Base-by-base conservation (phyloP, 345 rosid genomes). In the Camelina laxa region DNA sequence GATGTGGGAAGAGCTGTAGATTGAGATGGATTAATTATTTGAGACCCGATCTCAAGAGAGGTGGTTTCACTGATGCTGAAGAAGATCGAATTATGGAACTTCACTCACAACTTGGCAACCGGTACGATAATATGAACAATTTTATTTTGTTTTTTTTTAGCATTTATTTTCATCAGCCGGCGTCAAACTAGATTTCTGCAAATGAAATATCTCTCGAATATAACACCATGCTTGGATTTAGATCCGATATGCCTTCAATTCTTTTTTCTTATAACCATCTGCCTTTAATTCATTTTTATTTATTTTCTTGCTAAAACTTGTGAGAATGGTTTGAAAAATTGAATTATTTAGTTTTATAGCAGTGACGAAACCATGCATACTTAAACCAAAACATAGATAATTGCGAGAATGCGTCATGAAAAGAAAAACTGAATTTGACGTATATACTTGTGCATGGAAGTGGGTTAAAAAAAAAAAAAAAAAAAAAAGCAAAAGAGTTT, bases 1-100 rank as follows among this genome's bases (percentile, higher is more conserved):
- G 97, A 73, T 94, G 98, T 78, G 97, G 97, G 19, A 94, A 94
- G 70, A 94, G 98, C 59, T 94, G 97, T 57, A 84, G 98, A 74
- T 54, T 94, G 38, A 88, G 98, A 73, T 94, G 98, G 97, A 94
- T 94, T 16, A 94, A 94, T 75, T 94, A 94, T 78, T 80, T 94
- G 50, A 86, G 98, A 63, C 98, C 96, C 0, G 97, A 91, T 80
- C 88, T 94, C 16, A 91, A 90, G 80, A 80, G 97, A 80, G 96
- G 97, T 14, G 85, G 61, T 47, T 91, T 94, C 53, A 90, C 93
- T 15, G 92, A 91, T 56, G 67, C 36, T n/a, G 98, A 94, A 75
- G 97, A 94, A 74, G 80, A 90, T 58, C 91, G 88, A 64, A 85
- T 91, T 47, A 85, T 94, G 74, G 86, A 91, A 50, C 93, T 94